Percentiles rank a stretch among this genome's conserved stretches.
phyloP scores from a whole-genome alignment of 768 basidiomycete species.

The Clitopilus hobsonii region DNA sequence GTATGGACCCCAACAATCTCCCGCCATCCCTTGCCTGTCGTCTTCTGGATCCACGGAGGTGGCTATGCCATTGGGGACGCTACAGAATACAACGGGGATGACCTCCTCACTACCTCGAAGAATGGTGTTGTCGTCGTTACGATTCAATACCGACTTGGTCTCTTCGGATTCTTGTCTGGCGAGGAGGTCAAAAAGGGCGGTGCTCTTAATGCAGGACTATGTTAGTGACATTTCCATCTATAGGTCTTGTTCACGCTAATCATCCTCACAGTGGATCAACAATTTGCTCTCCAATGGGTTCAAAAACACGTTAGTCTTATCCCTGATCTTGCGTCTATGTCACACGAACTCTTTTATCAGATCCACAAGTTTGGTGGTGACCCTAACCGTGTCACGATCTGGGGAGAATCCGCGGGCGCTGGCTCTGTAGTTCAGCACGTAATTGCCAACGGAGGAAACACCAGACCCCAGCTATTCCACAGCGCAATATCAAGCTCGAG shows the following conservation, averaged over 20 bases:
- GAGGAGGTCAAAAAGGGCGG: slow-evolving; percentile 35
- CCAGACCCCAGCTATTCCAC: slow-evolving; percentile 37
- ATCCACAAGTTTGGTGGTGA: slow-evolving; percentile 37
- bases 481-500: slow-evolving; percentile 40
- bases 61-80: slow-evolving; percentile 20
- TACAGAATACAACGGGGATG: slow-evolving; percentile 23
- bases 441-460: slow-evolving; percentile 40
- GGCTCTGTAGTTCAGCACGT: slow-evolving; percentile 48
- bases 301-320: slow-evolving; percentile 27
- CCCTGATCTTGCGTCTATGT: not conserved
- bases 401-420: slow-evolving; percentile 41
- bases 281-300: slow-evolving; percentile 39
- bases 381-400: slow-evolving; percentile 33
- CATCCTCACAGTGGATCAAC: slow-evolving; percentile 32
- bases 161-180: slow-evolving; percentile 44
- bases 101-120: slow-evolving; percentile 28
- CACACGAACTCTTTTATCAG: slow-evolving; percentile 13
- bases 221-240: slow-evolving; percentile 22
- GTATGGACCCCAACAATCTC: slow-evolving; percentile 1
- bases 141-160: slow-evolving; percentile 39
- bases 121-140: slow-evolving; percentile 31
- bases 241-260: not conserved
- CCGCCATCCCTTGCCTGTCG: slow-evolving; percentile 10
- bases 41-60: slow-evolving; percentile 20
- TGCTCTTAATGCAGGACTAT: slow-evolving; percentile 41